Base-by-base conservation (phyloP, 768 basidiomycete species). In the Mycena amicta region DNA sequence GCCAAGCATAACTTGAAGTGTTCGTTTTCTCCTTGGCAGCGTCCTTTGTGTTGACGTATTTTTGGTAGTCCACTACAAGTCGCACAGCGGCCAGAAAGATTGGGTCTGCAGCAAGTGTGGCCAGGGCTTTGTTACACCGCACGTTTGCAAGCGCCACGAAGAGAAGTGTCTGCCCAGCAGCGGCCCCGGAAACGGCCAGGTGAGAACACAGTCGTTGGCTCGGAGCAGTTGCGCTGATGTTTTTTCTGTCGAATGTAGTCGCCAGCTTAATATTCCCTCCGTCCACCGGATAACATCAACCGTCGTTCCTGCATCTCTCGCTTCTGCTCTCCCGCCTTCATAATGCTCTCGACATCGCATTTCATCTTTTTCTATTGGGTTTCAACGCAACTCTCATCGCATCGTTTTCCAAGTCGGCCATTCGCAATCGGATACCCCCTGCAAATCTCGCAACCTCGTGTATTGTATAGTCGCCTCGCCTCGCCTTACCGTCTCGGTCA, bases 1-100 rank as follows among this genome's bases (percentile, higher is more conserved):
- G 53, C 52, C 3, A 54, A 54, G 11, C 58, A 60, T 18, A 60
- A 60, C 28, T 18, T 55, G 15, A 33, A 27, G 22, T 39, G 58
- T 41, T 11, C 15, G 58, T 54, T n/a, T 26, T 25, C 46, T 5
- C 6, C 43, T 50, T 22, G 25, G 26, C 11, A 20, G 25, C 23
- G 18, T 45, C 33, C 5, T 16, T 6, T 5, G 8, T 29, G 30
- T 25, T 29, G 22, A 3, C 33, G 4, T 12, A 16, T 26, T 39
- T n/a, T 22, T 11, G n/a, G 16, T 18, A 60, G 58, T 54, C 51
- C 58, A 60, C 30, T 4, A 33, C 16, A 43, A 52, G 15, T 54
- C 58, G 3, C 58, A 60, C 23, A 27, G 43, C 4, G 39, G 45
- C 6, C 16, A 33, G 22, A 60, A 46, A 16, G 27, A 51, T 13